A percentile compares a stretch with the other conserved stretches of the same genome.
These are phyloP conservation scores for Besnoitia besnoiti DNA, from an alignment of 169 alveolate species.

Conservation along the genomic window DNA sequence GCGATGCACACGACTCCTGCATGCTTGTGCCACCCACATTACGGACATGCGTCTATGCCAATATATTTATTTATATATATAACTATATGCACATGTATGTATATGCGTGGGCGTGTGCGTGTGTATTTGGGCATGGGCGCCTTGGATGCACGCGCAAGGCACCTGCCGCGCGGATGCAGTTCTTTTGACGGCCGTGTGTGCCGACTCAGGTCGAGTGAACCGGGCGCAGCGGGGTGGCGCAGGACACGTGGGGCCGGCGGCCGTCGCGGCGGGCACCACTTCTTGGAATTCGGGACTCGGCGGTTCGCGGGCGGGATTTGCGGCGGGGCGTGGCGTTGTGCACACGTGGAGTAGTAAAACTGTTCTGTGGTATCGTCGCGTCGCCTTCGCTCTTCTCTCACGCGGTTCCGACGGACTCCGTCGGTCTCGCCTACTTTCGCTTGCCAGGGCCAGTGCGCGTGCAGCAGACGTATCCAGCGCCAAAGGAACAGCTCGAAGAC, in stretches of 20 bases:
- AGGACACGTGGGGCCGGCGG: too few species aligned
- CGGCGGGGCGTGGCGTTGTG: not conserved
- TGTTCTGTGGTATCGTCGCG: not conserved
- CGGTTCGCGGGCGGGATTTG: too few species aligned
- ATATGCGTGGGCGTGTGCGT: not conserved
- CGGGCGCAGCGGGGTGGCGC: too few species aligned
- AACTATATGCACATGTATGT: not conserved
- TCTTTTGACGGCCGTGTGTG: too few species aligned
- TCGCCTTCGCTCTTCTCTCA: not conserved
- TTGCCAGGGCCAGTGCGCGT: slow-evolving; percentile 47
- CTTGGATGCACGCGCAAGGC: not conserved
- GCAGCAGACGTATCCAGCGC: slow-evolving; percentile 19
- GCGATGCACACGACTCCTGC: not conserved
- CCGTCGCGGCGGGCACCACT: too few species aligned
- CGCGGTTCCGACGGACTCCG: not conserved
- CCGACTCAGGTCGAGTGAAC: too few species aligned
- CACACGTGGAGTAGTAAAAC: not conserved
- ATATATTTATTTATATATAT: not conserved
- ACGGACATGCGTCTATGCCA: not conserved
- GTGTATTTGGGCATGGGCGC: not conserved
- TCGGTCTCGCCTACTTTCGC: not conserved
- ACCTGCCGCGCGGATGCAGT: too few species aligned
- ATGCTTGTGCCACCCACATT: not conserved
- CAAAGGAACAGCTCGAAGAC: slow-evolving; percentile 49
- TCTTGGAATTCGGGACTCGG: too few species aligned